Evolutionary conservation across 192 early-diverging fungal species (phyloP).

Genomic region (Mortierella antarctica): DNA sequence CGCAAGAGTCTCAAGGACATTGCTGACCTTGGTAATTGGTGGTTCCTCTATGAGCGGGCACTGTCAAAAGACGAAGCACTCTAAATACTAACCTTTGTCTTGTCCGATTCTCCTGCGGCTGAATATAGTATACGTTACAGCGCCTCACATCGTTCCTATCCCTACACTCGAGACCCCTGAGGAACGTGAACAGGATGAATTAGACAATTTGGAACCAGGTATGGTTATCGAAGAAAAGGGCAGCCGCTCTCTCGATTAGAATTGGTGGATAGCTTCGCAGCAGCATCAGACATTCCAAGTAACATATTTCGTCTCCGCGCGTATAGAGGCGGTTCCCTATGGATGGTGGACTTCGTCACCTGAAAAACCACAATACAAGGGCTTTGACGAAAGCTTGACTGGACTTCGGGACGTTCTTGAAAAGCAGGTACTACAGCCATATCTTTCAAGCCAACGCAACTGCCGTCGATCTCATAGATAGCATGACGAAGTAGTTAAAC

Average conservation of each 20-base stretch:
- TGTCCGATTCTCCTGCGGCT: neutral
- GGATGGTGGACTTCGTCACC: conserved; percentile 61
- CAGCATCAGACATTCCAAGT: too few relatives aligned
- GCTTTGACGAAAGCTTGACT: conserved; percentile 57
- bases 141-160: conserved; percentile 59
- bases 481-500: neutral
- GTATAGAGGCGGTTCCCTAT: conserved; percentile 43
- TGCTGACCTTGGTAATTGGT: conserved; percentile 60
- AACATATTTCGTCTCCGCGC: neutral
- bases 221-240: conserved; percentile 11
- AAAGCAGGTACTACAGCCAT: conserved; percentile 40
- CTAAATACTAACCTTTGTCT: neutral
- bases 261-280: neutral
- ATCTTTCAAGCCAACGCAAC: neutral
- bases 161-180: conserved; percentile 56
- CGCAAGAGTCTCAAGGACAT: conserved; percentile 60
- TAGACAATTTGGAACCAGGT: conserved; percentile 49
- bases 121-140: conserved; percentile 62
- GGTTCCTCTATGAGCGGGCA: neutral
- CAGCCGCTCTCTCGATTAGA: neutral
- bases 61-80: too few relatives aligned
- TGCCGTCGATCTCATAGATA: neutral
- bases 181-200: conserved; percentile 46
- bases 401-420: conserved; percentile 55
- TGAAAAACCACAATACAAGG: conserved; percentile 45